A percentile compares a stretch with the other conserved stretches of the same genome.
Conservation (phyloP, 768 basidiomycete genomes). For the Mycena crocata region DNA sequence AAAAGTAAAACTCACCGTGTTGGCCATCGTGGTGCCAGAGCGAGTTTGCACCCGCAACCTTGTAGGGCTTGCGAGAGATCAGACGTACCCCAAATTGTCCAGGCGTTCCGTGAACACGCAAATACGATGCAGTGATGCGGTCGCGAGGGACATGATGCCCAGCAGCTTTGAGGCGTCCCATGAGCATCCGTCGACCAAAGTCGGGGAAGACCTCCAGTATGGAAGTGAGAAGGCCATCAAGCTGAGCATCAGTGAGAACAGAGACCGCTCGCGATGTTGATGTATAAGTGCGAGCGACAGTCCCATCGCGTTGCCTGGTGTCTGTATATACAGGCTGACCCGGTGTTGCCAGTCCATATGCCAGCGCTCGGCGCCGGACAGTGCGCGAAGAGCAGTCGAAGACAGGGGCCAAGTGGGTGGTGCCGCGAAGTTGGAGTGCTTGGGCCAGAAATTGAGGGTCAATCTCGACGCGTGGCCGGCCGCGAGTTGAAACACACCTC, state of each 20-base stretch:
- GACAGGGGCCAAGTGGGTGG: background rate
- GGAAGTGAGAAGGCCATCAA: conserved; percentile 35
- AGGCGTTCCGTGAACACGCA: conserved; percentile 37
- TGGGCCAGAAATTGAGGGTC: conserved; percentile 38
- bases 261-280: conserved; percentile 21
- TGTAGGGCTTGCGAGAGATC: conserved; percentile 44
- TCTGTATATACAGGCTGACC: conserved; percentile 22
- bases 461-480: conserved; percentile 37
- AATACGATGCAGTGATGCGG: conserved; percentile 32
- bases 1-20: conserved; percentile 38
- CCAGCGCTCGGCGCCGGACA: conserved; percentile 26
- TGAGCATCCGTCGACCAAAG: conserved; percentile 41
- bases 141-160: conserved; percentile 34
- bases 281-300: background rate
- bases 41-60: too few relatives aligned
- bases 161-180: too few relatives aligned
- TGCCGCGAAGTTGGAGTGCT: conserved; percentile 36
- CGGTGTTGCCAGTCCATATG: conserved; percentile 20
- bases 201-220: conserved; percentile 41
- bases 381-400: conserved; percentile 10
- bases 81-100: conserved; percentile 36
- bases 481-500: conserved; percentile 25
- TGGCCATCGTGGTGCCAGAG: conserved; percentile 55
- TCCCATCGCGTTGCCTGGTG: background rate
- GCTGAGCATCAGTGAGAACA: conserved; percentile 35